Evolutionary conservation across 306 rosid species (phyloP), one percentile per base, ranked within the genome.

Genomic region (Quercus variabilis): DNA sequence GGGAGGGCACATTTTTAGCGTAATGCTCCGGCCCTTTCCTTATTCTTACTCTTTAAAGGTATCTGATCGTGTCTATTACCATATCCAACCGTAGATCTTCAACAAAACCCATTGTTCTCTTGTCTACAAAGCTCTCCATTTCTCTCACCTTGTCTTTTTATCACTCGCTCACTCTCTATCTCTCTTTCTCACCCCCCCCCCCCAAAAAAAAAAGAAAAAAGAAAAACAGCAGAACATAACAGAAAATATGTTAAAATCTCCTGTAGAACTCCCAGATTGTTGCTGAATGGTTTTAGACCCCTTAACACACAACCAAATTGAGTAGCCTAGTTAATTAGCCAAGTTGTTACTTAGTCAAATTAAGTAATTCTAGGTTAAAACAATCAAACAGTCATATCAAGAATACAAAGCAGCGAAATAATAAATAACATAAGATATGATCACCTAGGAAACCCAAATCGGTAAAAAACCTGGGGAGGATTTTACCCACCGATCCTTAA

Each of bases 181-280:
- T 57, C 20, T 67, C 17, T 38, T 23, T 38, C 46, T 38, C 46
- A 7, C 46, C 46, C 0, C n/a, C n/a, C n/a, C n/a, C n/a, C n/a
- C n/a, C n/a, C n/a, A n/a, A n/a, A n/a, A n/a, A n/a, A n/a, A n/a
- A 35, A 35, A 38, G 6, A 38, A 38, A 38, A 5, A 6, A 6
- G 7, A 38, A 38, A 38, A 7, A 38, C 46, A 11, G 17, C 76
- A 14, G 52, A 8, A 28, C 14, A 38, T 38, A 38, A 28, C 11
- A 20, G 35, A 30, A 49, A 79, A 54, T 2, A 89, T 89, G 93
- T 70, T 87, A 54, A 81, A 86, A 78, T 80, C 89, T 43, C 17
- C 23, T 38, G 46, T 8, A 62, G 92, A 94, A 35, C 92, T 92
- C 55, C 99, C 99, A 18, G 95, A 94, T 80, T 94, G 97, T 75